Conservation (phyloP, 2,329 filamentous ascomycete genomes). For the Aulographum hederae region DNA sequence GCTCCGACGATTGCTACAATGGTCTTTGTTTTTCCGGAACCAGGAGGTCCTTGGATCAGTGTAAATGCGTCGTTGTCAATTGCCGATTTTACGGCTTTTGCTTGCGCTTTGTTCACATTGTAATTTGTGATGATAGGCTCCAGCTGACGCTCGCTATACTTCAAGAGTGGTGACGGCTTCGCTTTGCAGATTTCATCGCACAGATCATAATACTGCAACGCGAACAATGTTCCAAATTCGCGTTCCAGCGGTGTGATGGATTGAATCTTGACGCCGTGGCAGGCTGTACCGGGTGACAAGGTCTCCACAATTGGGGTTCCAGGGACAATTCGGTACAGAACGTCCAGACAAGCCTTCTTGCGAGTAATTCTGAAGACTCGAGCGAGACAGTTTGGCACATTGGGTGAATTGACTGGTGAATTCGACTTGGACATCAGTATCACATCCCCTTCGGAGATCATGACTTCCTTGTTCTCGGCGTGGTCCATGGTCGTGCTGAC, state of each 20-base stretch:
- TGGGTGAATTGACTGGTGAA: slow-evolving; percentile 46
- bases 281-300: slow-evolving; percentile 49
- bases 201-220: slow-evolving; percentile 86
- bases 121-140: slow-evolving; percentile 56
- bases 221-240: slow-evolving; percentile 83
- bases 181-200: slow-evolving; percentile 83
- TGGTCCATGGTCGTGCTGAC: slow-evolving; percentile 68
- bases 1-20: slow-evolving; percentile 93
- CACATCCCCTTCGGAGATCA: slow-evolving; percentile 70
- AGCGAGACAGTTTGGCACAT: slow-evolving; percentile 66
- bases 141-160: slow-evolving; percentile 59
- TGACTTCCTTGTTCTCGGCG: slow-evolving; percentile 49
- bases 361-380: slow-evolving; percentile 63
- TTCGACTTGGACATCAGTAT: slow-evolving; percentile 62
- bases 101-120: slow-evolving; percentile 72
- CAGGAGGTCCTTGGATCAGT: slow-evolving; percentile 84
- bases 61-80: slow-evolving; percentile 95
- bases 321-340: slow-evolving; percentile 69
- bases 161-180: slow-evolving; percentile 73
- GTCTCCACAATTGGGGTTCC: slow-evolving; percentile 41
- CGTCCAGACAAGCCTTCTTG: slow-evolving; percentile 66
- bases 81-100: slow-evolving; percentile 78
- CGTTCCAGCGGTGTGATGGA: slow-evolving; percentile 90
- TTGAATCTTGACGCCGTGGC: slow-evolving; percentile 67
- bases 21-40: slow-evolving; percentile 96